Conservation (phyloP, 805 yeast genomes). For the Lipomyces sp. region DNA sequence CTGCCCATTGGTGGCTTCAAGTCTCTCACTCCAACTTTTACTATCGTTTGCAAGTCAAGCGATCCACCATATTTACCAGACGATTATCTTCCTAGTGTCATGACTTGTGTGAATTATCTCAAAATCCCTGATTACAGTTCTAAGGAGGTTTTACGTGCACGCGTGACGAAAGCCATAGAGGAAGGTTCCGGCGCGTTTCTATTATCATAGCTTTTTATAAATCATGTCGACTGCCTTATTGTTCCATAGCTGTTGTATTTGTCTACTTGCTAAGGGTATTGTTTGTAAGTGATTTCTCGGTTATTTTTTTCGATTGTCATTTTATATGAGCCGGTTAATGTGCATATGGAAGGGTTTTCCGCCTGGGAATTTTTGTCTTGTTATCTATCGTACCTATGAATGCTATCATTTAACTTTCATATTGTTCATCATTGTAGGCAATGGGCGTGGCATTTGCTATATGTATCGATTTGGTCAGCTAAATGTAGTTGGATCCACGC, state of each 20-base stretch:
- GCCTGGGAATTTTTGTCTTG: conserved; percentile 2
- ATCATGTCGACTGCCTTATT: neutral
- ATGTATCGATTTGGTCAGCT: neutral
- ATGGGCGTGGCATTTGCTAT: neutral
- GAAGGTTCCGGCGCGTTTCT: conserved; percentile 73
- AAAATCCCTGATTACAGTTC: conserved; percentile 83
- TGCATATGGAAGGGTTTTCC: neutral
- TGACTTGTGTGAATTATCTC: conserved; percentile 96
- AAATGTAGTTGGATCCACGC: neutral
- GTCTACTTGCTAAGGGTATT: neutral
- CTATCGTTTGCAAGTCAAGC: conserved; percentile 79
- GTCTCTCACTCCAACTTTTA: conserved; percentile 76
- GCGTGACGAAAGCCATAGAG: conserved; percentile 70
- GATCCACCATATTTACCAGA: conserved; percentile 73
- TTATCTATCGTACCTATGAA: neutral
- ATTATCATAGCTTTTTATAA: conserved; percentile 18
- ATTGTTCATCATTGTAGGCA: neutral
- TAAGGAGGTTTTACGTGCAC: conserved; percentile 60
- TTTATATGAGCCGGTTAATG: neutral
- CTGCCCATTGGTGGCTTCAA: conserved; percentile 94
- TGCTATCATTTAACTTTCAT: neutral
- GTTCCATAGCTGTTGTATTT: neutral
- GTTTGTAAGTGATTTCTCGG: neutral
- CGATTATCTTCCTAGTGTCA: conserved; percentile 90
- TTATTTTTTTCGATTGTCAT: neutral